A percentile compares a stretch with the other conserved stretches of the same genome.
Evolutionary conservation across 1,284 basidiomycete genomes (phyloP).

Genomic region (Apiotrichum sp.): DNA sequence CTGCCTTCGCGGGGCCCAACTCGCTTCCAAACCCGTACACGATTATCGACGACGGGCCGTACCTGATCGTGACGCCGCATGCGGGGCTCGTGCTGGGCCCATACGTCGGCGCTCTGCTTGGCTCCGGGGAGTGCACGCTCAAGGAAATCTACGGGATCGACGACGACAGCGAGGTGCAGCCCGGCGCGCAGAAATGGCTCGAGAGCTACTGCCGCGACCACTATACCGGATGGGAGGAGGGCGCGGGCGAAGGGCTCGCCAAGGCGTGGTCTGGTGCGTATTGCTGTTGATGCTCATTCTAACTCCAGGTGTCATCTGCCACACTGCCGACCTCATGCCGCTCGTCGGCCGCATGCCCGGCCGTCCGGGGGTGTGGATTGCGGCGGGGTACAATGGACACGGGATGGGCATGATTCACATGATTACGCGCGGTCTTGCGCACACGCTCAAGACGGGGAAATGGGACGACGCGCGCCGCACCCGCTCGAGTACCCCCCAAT

Average conservation of each 20-base stretch:
- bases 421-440: conserved; percentile 17
- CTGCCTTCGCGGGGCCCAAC: conserved; percentile 14
- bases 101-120: conserved; percentile 1
- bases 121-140: background rate
- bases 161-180: conserved; percentile 9
- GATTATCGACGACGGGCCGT: conserved; percentile 21
- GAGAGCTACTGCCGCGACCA: conserved; percentile 10
- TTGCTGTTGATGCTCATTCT: background rate
- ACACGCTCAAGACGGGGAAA: conserved; percentile 14
- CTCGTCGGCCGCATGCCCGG: conserved; percentile 24
- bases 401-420: conserved; percentile 25
- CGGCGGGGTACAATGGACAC: conserved; percentile 23
- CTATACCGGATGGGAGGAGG: conserved; percentile 24
- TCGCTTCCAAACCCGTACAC: conserved; percentile 20
- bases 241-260: conserved; percentile 21
- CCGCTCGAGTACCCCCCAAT: too few species aligned
- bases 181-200: background rate
- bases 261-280: conserved; percentile 19
- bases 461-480: conserved; percentile 15
- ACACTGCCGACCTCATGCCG: conserved; percentile 26
- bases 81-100: conserved; percentile 25
- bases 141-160: conserved; percentile 4
- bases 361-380: background rate
- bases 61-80: conserved; percentile 25
- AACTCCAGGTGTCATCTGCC: conserved; percentile 21